Base-by-base conservation (phyloP, 1,139 yeast genomes). In the Hansenula lynferdii region DNA sequence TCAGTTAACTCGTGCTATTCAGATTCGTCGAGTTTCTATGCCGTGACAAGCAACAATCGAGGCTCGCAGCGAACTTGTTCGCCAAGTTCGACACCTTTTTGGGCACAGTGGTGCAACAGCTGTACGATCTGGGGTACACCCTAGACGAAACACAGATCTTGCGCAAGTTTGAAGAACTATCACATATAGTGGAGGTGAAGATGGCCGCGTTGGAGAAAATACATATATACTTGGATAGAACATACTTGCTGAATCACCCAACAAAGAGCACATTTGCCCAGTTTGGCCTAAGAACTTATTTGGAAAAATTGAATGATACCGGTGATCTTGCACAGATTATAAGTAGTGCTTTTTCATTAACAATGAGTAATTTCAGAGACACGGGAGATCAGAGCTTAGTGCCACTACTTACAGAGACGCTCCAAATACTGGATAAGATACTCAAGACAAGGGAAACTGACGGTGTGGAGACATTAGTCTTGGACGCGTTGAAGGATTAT, bases 21-120 rank as follows among this genome's bases (percentile, higher is more conserved):
- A 53, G 58, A 28, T 56, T 55, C 15, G 69, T 63, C 12, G 69
- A 64, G 51, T 57, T 58, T 36, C 48, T 65, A 1, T 62, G 66
- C 32, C 50, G 66, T 10, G 61, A 57, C 32, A 59, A 48, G 31
- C 50, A 49, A 31, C 59, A 56, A 8, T 42, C 53, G 2, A 38
- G 35, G n/a, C 41, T 64, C 9, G 46, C 64, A 39, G 35, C 40
- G 9, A 37, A 38, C 18, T 42, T 57, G 8, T 51, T 40, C 34
- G 31, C 33, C 11, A 46, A 47, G 16, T 34, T 49, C 7, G 37
- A 43, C 11, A 12, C 16, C 3, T 37, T 37, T 24, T 15, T 25
- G 3, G 20, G 24, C 9, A 28, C 5, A 14, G 32, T 18, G 6
- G 31, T 41, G 12, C 20, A 29, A 6, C 6, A 33, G 28, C 15